These are phyloP conservation scores for Phytophthora meadii DNA, from an alignment of 352 stramenopile species.

Conservation along the genomic window DNA sequence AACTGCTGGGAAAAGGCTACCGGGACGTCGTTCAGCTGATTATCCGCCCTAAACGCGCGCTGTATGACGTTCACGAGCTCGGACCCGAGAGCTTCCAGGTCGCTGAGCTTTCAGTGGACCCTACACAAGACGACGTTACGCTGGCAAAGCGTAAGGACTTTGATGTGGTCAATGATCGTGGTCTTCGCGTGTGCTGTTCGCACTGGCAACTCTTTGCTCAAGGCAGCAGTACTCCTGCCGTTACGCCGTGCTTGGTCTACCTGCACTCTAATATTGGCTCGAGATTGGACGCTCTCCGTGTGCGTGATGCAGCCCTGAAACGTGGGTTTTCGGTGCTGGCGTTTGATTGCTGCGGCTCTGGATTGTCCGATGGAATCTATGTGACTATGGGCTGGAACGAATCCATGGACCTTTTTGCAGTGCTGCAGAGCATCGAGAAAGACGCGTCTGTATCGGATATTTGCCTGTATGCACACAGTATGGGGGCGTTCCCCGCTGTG, in stretches of 20 bases:
- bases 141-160: constrained; percentile 61
- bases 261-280: constrained; percentile 88
- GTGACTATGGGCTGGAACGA: constrained; percentile 91
- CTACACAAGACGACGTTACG: constrained; percentile 21
- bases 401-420: constrained; percentile 68
- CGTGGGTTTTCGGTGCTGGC: constrained; percentile 80
- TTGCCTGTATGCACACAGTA: constrained; percentile 84
- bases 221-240: constrained; percentile 12
- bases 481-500: constrained; percentile 83
- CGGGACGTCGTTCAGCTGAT: constrained; percentile 77
- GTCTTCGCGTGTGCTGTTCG: constrained; percentile 69
- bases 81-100: constrained; percentile 59
- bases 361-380: constrained; percentile 80
- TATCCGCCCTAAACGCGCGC: constrained; percentile 71
- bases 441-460: constrained; percentile 60
- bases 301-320: constrained; percentile 67
- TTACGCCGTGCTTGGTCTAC: constrained; percentile 74
- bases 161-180: constrained; percentile 73
- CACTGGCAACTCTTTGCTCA: constrained; percentile 73
- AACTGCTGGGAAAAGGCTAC: constrained; percentile 78
- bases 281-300: constrained; percentile 67
- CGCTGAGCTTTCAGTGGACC: constrained; percentile 28
- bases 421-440: constrained; percentile 68
- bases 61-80: constrained; percentile 61
- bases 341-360: constrained; percentile 87